These are phyloP conservation scores for Trypanosoma platydactyli DNA, from an alignment of 208 protist species.

Conservation along the genomic window DNA sequence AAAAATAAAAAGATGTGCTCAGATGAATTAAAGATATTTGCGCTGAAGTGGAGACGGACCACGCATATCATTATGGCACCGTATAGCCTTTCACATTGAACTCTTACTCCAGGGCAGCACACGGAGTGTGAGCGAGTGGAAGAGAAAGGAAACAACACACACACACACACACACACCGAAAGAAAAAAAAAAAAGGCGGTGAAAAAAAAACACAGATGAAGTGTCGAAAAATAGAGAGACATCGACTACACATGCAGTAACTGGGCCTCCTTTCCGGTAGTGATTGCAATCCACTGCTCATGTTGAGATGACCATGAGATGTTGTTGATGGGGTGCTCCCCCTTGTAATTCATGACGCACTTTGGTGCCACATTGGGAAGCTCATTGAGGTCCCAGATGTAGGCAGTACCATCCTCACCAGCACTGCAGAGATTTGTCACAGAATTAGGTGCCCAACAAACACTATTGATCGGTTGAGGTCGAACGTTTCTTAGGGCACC, in stretches of 20 bases:
- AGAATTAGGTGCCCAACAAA: constrained; percentile 95
- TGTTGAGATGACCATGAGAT: constrained; percentile 74
- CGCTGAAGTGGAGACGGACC: no score
- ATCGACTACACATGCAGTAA: constrained; percentile 56
- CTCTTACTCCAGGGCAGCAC: not conserved
- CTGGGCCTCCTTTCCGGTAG: constrained; percentile 65
- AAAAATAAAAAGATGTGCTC: constrained; percentile 2
- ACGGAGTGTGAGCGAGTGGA: not conserved
- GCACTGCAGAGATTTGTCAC: constrained; percentile 93
- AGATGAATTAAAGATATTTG: no score
- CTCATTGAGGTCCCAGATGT: constrained; percentile 96
- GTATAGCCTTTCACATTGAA: no score
- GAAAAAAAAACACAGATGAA: constrained; percentile 20
- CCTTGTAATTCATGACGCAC: constrained; percentile 60
- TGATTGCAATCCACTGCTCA: constrained; percentile 86
- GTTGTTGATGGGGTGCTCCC: constrained; percentile 79
- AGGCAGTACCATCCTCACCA: constrained; percentile 95
- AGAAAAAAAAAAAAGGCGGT: constrained; percentile 11
- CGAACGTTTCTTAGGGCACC: constrained; percentile 85
- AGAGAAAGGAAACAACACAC: no score
- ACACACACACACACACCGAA: no score
- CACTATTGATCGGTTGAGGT: constrained; percentile 92
- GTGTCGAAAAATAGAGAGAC: not conserved
- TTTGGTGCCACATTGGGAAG: constrained; percentile 44
- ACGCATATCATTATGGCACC: no score